Percentiles rank a stretch among this genome's conserved stretches.
Evolutionary conservation across 2,329 filamentous ascomycete genomes (phyloP).

Genomic region (Cladophialophora yegresii): DNA sequence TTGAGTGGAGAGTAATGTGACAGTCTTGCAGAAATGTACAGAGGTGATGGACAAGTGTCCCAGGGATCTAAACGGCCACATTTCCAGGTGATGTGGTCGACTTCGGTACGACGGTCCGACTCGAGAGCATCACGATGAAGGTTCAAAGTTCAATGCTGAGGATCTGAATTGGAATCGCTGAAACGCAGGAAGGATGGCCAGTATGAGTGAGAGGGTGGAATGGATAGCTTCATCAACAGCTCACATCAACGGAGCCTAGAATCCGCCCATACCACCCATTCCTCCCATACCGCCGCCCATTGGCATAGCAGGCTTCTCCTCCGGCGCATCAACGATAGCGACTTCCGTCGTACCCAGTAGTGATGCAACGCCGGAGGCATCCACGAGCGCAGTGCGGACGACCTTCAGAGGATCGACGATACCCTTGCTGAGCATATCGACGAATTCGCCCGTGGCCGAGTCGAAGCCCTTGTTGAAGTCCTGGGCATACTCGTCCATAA

Average conservation of each 20-base stretch:
- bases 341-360: conserved; percentile 97
- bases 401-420: conserved; percentile 99
- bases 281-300: conserved; percentile 59
- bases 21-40: conserved; percentile 22
- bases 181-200: conserved; percentile 31
- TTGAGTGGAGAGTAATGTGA: conserved; percentile 31
- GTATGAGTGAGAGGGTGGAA: conserved; percentile 5
- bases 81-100: neutral
- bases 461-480: conserved; percentile 99
- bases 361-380: conserved; percentile 94
- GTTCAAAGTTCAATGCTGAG: conserved; percentile 13
- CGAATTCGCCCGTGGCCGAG: conserved; percentile 94
- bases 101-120: neutral
- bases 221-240: conserved; percentile 4
- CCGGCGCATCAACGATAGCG: conserved; percentile 91
- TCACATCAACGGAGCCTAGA: conserved; percentile 18
- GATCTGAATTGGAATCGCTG: conserved; percentile 25
- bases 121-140: neutral
- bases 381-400: conserved; percentile 90
- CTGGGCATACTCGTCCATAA: conserved; percentile 83
- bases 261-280: conserved; percentile 33
- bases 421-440: conserved; percentile 96
- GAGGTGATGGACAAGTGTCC: conserved; percentile 5
- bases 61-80: neutral
- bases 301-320: conserved; percentile 75